Evolutionary conservation across 2,329 filamentous ascomycete species (phyloP).

Genomic region (Ampelomyces quisqualis): DNA sequence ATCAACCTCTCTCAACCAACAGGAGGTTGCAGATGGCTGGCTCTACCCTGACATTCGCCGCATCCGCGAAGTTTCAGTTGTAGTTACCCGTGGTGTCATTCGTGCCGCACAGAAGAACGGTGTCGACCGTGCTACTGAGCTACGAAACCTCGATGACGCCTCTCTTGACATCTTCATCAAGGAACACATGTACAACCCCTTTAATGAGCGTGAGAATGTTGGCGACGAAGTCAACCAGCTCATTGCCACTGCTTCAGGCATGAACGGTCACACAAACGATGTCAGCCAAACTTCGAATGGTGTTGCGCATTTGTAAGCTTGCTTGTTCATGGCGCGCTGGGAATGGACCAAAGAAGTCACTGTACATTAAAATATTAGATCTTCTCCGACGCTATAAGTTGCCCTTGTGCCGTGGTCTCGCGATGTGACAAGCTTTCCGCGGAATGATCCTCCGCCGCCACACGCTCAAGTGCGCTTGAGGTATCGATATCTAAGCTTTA

Average conservation of each 20-base stretch:
- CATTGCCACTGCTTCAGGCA: slow-evolving; percentile 25
- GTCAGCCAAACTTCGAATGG: slow-evolving; percentile 32
- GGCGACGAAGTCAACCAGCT: slow-evolving; percentile 42
- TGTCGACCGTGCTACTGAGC: slow-evolving; percentile 54
- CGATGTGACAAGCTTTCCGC: too few relatives aligned
- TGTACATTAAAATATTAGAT: slow-evolving; percentile 22
- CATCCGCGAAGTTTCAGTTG: slow-evolving; percentile 83
- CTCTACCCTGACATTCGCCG: slow-evolving; percentile 90
- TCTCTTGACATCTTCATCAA: slow-evolving; percentile 68
- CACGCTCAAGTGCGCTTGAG: too few relatives aligned
- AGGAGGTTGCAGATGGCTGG: slow-evolving; percentile 79
- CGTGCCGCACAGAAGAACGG: slow-evolving; percentile 82
- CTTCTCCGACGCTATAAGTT: too few relatives aligned
- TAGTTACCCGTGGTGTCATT: slow-evolving; percentile 89
- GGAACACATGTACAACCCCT: slow-evolving; percentile 54
- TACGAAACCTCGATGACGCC: slow-evolving; percentile 67
- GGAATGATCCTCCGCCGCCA: too few relatives aligned
- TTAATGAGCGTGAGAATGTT: slow-evolving; percentile 48
- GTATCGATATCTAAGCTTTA: too few relatives aligned
- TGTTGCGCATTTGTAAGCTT: slow-evolving; percentile 35
- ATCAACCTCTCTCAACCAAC: slow-evolving; percentile 71
- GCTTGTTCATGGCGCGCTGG: slow-evolving; percentile 14
- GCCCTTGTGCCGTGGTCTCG: too few relatives aligned
- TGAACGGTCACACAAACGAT: slow-evolving; percentile 25
- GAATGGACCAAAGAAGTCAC: slow-evolving; percentile 10